Evolutionary conservation across 805 yeast genomes (phyloP), one percentile per base, ranked within the genome.

Genomic region (Metschnikowia koreensis): DNA sequence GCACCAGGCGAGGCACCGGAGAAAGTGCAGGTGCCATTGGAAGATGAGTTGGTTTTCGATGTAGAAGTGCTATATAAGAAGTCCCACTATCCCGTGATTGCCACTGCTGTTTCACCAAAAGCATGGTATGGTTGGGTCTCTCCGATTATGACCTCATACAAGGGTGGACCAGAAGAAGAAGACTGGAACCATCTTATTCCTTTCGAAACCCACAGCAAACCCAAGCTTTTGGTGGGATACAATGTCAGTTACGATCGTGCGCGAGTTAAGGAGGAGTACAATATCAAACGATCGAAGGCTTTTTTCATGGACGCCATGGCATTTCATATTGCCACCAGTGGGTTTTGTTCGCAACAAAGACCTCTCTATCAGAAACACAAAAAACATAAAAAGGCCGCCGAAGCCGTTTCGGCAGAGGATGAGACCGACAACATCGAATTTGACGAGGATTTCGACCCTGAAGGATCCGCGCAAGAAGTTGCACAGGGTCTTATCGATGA

Each of bases 121-220:
- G 96, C 97, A 0, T 91, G 97, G 96, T 94, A 92, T 63, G 83
- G 85, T 0, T 94, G 99, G 99, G 84, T 90, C 8, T 90, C 97
- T 0, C 99, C 99, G 0, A 84, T 79, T 64, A 66, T 94, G 17
- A 76, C 87, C 1, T 28, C 47, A 2, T 38, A 10, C 13, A 39
- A 52, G 2, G 70, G 73, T 6, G 59, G 66, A 2, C 48, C 56
- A 40, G 47, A 46, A 22, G 22, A 46, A 22, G 22, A 22, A n/a
- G 69, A 71, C 50, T 72, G 65, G 63, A 79, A 84, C 31, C 96
- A 90, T 59, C 68, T 96, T 48, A 82, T 96, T 0, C 97, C 98
- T 0, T 64, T 93, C 65, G 82, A 88, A 55, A 74, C 83, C 0
- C 54, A 66, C 27, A 53, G 61, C 1, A 60, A 60, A 1, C 75